Percentiles rank a stretch among this genome's conserved stretches.
Evolutionary conservation across 345 rosid genomes (phyloP).

Genomic region (Eucalyptus victrix): DNA sequence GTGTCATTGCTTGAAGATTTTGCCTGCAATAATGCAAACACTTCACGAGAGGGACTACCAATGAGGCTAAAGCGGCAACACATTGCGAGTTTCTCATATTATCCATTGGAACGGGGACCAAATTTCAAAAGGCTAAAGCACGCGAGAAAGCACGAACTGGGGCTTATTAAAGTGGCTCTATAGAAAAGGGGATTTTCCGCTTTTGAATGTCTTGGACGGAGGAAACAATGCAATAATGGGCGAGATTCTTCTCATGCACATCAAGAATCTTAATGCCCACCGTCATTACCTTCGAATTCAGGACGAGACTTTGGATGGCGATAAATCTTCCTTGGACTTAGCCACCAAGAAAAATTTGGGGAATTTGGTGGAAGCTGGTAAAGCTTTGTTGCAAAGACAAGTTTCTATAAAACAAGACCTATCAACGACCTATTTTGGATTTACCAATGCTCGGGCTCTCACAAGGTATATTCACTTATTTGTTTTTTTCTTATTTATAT

Average conservation of each 20-base stretch:
- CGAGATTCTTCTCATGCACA: too few relatives aligned
- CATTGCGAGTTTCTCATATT: background rate
- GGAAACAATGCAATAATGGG: too few relatives aligned
- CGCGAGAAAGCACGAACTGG: fast-evolving
- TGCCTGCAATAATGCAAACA: fast-evolving
- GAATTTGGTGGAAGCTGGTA: too few relatives aligned
- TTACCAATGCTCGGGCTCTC: background rate
- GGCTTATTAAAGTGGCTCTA: background rate
- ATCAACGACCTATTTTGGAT: background rate
- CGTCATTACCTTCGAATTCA: too few relatives aligned
- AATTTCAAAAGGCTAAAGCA: background rate
- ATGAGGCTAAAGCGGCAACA: background rate
- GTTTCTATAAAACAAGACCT: too few relatives aligned
- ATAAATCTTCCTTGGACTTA: background rate
- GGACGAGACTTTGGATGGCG: background rate
- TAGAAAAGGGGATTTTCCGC: background rate
- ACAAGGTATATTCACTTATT: too few relatives aligned
- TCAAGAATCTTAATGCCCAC: too few relatives aligned
- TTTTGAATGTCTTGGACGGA: too few relatives aligned
- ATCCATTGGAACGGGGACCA: too few relatives aligned
- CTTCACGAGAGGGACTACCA: background rate
- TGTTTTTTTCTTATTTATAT: too few relatives aligned
- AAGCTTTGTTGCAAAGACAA: background rate
- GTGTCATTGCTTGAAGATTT: background rate
- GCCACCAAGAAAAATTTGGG: background rate